A percentile compares a stretch with the other conserved stretches of the same genome.
Conservation (phyloP, 1,139 yeast species). For the Arxiozyma telluris region DNA sequence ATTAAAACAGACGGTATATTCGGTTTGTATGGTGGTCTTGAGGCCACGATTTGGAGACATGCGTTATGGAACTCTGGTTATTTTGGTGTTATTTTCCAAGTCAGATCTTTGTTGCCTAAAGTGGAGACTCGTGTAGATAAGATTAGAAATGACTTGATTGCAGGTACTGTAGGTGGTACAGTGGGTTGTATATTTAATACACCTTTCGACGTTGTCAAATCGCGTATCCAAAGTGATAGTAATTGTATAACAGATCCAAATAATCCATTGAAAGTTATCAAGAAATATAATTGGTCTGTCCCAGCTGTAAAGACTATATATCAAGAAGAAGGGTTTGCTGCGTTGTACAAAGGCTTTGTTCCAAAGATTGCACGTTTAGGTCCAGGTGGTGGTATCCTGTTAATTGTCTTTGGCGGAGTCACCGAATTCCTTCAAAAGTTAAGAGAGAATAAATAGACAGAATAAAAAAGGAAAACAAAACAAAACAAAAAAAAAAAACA, state of each 20-base stretch:
- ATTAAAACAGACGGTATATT: constrained; percentile 66
- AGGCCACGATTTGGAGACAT: constrained; percentile 97
- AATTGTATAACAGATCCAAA: constrained; percentile 42
- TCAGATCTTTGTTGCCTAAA: constrained; percentile 68
- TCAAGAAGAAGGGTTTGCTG: constrained; percentile 82
- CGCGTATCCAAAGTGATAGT: constrained; percentile 66
- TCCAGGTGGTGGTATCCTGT: constrained; percentile 97
- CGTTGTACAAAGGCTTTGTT: constrained; percentile 87
- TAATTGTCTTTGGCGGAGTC: constrained; percentile 88
- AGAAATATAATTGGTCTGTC: constrained; percentile 85
- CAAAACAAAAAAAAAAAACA: not conserved
- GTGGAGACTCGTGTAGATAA: constrained; percentile 62
- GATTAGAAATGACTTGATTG: constrained; percentile 76
- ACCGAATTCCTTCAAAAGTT: constrained; percentile 81
- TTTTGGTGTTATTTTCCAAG: constrained; percentile 89
- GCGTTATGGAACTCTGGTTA: constrained; percentile 96
- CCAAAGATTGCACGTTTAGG: constrained; percentile 97
- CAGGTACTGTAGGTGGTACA: constrained; percentile 96
- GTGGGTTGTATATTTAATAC: constrained; percentile 90
- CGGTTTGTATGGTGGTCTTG: constrained; percentile 89
- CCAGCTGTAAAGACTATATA: constrained; percentile 72
- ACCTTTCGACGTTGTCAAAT: constrained; percentile 96
- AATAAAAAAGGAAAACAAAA: not conserved
- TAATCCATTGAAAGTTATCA: constrained; percentile 48
- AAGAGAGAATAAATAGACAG: constrained; percentile 9